Base-by-base conservation (phyloP, 2,329 filamentous ascomycete genomes). In the Colletotrichum destructivum region DNA sequence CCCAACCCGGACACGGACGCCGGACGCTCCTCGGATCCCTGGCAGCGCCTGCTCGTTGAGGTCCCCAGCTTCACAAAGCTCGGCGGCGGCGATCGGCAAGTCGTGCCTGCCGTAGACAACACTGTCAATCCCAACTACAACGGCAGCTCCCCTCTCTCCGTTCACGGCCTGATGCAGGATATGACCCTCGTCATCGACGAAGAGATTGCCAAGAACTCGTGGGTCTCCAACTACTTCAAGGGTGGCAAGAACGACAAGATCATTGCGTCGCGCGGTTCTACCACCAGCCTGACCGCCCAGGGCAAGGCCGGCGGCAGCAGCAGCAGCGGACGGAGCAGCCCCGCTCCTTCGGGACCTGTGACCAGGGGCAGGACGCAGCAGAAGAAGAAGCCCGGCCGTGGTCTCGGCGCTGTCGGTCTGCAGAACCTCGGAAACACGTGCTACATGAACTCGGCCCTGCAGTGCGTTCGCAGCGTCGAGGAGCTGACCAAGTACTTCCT, bases 371-470 rank as follows among this genome's bases (percentile, higher is more conserved):
- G 94, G 68, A 84, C 88, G 9, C 90, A 92, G 72, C 90, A 92
- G 72, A 91, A 90, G 75, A 91, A 90, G 75, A 91, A 90, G 75
- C 89, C 91, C 49, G 93, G 93, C 12, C 90, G 91, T 73, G 89
- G 90, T 15, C 82, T 91, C 44, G 96, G 96, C 42, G 92, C 92
- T 51, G 93, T 95, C 52, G 96, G 96, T 44, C 85, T 99, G 63
- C 91, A 90, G 74, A 99, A 99, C 78, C 85, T 99, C 16, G 96
- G 96, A 60, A 99, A 99, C 78, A 98, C 96, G 0, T 99, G 96
- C 83, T 99, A 99, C 84, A 98, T 98, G 95, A 98, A 98, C 82
- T 98, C 96, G 26, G 96, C 96, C 12, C 86, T 98, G 66, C 96
- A 99, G 80, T 99, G 96, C 80, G 90, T 99, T 62, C 91, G 96